Evolutionary conservation across 1,139 yeast genomes (phyloP), one percentile per base, ranked within the genome.

Genomic region (Protomyces lactucae-debilis): DNA sequence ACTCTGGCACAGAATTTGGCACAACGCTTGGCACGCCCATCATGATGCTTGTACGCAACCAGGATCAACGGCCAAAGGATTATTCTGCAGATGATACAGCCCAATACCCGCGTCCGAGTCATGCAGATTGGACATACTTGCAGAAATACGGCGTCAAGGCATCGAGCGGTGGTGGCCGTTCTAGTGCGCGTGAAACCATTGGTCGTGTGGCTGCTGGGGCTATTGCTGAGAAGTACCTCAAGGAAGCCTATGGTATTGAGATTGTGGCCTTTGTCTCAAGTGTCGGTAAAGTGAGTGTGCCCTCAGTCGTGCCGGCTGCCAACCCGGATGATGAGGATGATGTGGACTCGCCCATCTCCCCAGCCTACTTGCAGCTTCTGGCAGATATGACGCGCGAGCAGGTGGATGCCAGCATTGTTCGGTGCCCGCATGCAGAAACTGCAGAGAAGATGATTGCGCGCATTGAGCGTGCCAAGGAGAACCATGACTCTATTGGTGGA

Each of bases 171-270:
- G 99, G 99, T 72, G 99, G 99, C 68, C 85, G 99, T 74, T 88
- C 97, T 25, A 86, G 95, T 53, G 99, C 99, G 12, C 85, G 99
- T 77, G 99, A 93, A 77, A 93, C 99, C 60, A 93, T 95, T 71
- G 99, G 98, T 64, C 83, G 99, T 75, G 99, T 93, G 63, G 99
- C 99, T 60, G 99, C 98, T 14, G 98, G 98, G 70, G 98, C 97
- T 66, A 86, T 93, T 76, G 99, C 99, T 55, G 99, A 93, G 76
- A 92, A 91, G 78, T 85, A 90, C 70, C 82, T 93, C 73, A 74
- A 79, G 63, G 85, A 87, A 71, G 87, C 88, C 64, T 86, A 87
- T 74, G 83, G 84, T 67, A 95, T 93, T 57, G 99, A 95, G 76
- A 90, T 93, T 72, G 97, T 93, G 48, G 99, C 98, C 0, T 93